These are phyloP conservation scores for Eutypella sp. DNA, from an alignment of 2,329 filamentous ascomycete genomes.

Conservation along the genomic window DNA sequence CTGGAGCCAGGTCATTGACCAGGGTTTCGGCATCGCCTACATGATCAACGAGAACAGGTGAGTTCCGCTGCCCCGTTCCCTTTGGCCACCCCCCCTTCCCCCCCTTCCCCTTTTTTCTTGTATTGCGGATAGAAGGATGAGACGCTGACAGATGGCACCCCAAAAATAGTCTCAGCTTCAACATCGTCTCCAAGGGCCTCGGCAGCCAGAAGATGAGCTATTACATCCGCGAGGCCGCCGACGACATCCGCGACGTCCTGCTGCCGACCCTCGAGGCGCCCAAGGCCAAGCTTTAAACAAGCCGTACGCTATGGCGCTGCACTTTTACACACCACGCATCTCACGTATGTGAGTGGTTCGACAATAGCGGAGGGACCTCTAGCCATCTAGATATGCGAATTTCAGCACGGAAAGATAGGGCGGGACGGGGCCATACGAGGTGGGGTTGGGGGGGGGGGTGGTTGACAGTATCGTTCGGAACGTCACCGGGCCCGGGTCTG, in stretches of 20 bases:
- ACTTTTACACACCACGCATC: too few relatives aligned
- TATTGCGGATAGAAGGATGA: not conserved
- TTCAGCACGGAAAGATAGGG: too few relatives aligned
- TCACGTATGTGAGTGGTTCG: too few relatives aligned
- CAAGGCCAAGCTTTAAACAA: slow-evolving; percentile 78
- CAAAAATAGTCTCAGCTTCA: slow-evolving; percentile 78
- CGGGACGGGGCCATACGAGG: too few relatives aligned
- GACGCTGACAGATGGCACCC: slow-evolving; percentile 11
- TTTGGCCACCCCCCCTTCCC: not conserved
- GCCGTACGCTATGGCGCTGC: not conserved
- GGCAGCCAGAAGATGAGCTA: slow-evolving; percentile 92
- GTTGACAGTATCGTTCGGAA: too few relatives aligned
- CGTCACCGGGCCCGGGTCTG: too few relatives aligned
- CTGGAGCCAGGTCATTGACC: slow-evolving; percentile 96
- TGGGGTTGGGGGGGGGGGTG: too few relatives aligned
- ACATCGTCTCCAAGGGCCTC: slow-evolving; percentile 89
- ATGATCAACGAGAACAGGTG: slow-evolving; percentile 99
- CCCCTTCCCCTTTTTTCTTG: not conserved
- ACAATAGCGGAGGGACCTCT: too few relatives aligned
- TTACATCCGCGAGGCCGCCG: slow-evolving; percentile 90
- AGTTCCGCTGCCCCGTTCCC: slow-evolving; percentile 18
- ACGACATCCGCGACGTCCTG: slow-evolving; percentile 83
- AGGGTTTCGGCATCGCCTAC: slow-evolving; percentile 95
- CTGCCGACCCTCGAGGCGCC: slow-evolving; percentile 70
- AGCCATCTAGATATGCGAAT: too few relatives aligned